phyloP scores from a whole-genome alignment of 306 rosid species.

The Fragaria ananassa region DNA sequence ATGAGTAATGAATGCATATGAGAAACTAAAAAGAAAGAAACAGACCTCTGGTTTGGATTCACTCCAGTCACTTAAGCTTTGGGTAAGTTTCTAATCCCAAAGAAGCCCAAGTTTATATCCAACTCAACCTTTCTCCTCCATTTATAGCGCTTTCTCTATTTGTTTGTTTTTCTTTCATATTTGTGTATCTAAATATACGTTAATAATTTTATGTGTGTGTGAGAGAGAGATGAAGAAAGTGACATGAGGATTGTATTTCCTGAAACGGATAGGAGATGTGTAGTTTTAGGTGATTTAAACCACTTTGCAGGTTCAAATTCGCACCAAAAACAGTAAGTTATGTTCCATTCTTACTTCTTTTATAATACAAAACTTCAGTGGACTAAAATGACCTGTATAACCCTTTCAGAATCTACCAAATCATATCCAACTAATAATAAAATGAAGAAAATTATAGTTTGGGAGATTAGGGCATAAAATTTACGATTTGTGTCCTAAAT shows the following conservation, averaged over 20 bases:
- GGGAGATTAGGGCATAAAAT: constrained; percentile 14
- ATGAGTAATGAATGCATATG: background rate
- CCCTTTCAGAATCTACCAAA: constrained; percentile 27
- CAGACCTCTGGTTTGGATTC: constrained; percentile 44
- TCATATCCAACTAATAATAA: background rate
- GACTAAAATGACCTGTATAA: background rate
- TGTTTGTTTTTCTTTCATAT: constrained; percentile 26
- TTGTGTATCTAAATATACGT: background rate
- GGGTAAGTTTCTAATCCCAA: constrained; percentile 60
- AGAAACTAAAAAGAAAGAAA: background rate
- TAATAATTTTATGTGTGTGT: background rate
- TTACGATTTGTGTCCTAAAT: background rate
- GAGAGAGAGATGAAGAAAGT: constrained; percentile 19
- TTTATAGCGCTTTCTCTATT: constrained; percentile 58
- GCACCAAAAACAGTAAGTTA: constrained; percentile 41
- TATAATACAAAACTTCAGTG: background rate
- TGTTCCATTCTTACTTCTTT: constrained; percentile 17
- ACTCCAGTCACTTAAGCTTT: constrained; percentile 59
- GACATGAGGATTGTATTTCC: constrained; percentile 36
- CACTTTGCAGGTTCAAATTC: constrained; percentile 51
- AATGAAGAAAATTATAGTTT: background rate
- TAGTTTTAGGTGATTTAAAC: constrained; percentile 46
- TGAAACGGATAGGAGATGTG: constrained; percentile 34
- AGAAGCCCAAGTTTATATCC: constrained; percentile 41
- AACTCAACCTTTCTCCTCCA: constrained; percentile 37